Conservation (phyloP, 2,329 filamentous ascomycete genomes). For the Emericellopsis cladophorae region DNA sequence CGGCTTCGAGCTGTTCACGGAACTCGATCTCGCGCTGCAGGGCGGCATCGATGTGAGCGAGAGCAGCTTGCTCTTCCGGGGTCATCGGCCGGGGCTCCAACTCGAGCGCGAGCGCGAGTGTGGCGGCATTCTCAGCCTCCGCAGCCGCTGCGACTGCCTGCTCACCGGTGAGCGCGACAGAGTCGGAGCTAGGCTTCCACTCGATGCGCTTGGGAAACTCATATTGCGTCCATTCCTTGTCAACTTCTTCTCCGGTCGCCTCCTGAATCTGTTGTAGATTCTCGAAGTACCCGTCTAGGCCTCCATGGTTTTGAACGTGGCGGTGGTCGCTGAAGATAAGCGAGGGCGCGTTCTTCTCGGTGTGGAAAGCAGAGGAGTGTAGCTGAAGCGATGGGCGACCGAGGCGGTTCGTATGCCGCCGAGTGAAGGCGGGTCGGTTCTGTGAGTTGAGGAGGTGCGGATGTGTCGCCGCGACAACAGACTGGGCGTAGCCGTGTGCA, state of each 20-base stretch:
- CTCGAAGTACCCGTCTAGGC: conserved; percentile 83
- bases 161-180: conserved; percentile 47
- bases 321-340: conserved; percentile 39
- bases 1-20: conserved; percentile 27
- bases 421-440: conserved; percentile 50
- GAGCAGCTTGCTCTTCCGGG: conserved; percentile 39
- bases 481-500: conserved; percentile 95
- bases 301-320: conserved; percentile 42
- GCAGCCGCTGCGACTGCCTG: conserved; percentile 25
- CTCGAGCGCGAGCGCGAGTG: conserved; percentile 20
- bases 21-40: conserved; percentile 66
- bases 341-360: conserved; percentile 31
- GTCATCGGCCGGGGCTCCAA: conserved; percentile 23
- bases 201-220: conserved; percentile 82
- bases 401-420: conserved; percentile 41
- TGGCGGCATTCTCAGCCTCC: conserved; percentile 14
- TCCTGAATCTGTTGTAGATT: conserved; percentile 72
- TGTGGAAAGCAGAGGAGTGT: conserved; percentile 70
- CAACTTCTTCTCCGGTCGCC: conserved; percentile 28
- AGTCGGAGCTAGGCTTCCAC: conserved; percentile 56
- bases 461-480: conserved; percentile 88
- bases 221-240: conserved; percentile 83
- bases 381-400: conserved; percentile 48
- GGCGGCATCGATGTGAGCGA: conserved; percentile 77
- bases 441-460: conserved; percentile 64